Percentiles rank a stretch among this genome's conserved stretches.
These are phyloP conservation scores for Tetrapyrgos nigripes DNA, from an alignment of 1,284 basidiomycete genomes.

Conservation along the genomic window DNA sequence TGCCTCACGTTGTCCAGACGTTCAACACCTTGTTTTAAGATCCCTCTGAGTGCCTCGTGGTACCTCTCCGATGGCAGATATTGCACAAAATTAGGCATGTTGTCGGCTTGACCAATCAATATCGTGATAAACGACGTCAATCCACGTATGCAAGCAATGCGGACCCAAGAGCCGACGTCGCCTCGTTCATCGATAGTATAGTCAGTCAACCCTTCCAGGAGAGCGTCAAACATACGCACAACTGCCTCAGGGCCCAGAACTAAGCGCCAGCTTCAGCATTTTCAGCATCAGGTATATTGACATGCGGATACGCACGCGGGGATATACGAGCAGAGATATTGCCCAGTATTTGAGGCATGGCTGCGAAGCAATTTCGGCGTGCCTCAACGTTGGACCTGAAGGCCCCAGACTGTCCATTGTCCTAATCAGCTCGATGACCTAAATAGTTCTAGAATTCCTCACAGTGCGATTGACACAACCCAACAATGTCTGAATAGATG, in stretches of 20 bases:
- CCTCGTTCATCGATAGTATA: constrained; percentile 95
- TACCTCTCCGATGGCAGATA: constrained; percentile 70
- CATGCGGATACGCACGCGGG: constrained; percentile 47
- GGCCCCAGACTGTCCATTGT: constrained; percentile 44
- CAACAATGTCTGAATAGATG: constrained; percentile 65
- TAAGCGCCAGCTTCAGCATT: constrained; percentile 32
- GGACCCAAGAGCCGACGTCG: constrained; percentile 97
- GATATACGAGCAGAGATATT: constrained; percentile 51
- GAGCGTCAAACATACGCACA: constrained; percentile 52
- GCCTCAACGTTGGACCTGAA: constrained; percentile 65
- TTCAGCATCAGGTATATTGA: constrained; percentile 8
- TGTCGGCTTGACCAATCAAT: constrained; percentile 49
- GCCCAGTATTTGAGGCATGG: constrained; percentile 64
- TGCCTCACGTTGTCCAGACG: constrained; percentile 90
- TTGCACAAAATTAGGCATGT: constrained; percentile 49
- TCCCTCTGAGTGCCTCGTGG: constrained; percentile 64
- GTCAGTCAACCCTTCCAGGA: constrained; percentile 80
- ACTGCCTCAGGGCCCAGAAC: constrained; percentile 54
- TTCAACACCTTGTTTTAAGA: constrained; percentile 91
- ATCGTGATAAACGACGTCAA: constrained; percentile 56
- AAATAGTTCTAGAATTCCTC: constrained; percentile 17
- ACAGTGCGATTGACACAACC: constrained; percentile 64
- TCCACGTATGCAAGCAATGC: constrained; percentile 76
- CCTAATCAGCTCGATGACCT: constrained; percentile 25
- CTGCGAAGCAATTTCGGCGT: constrained; percentile 72